Base-by-base conservation (phyloP, 1,139 yeast genomes). In the Taphrina populina region DNA sequence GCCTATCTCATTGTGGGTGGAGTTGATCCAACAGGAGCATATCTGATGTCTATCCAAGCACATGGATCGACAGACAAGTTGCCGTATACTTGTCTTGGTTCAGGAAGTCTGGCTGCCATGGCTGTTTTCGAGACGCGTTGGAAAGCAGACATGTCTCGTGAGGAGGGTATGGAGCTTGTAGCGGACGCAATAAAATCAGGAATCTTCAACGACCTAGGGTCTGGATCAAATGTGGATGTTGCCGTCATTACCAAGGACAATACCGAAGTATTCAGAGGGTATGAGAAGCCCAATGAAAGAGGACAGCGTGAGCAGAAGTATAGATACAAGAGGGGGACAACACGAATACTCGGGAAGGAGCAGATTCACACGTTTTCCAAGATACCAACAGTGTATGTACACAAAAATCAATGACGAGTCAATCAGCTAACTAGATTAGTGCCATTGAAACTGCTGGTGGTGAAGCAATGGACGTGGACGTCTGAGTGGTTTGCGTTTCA, bases 71-170 rank as follows among this genome's bases (percentile, higher is more conserved):
- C 97, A 15, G 97, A 92, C 70, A 59, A 58, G 29, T 27, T 59
- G 33, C 59, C 60, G 67, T 92, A 88, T 70, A 86, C 84, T 69
- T 83, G 96, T 8, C 76, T 92, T 63, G 98, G 98, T 4, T 87
- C 96, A 2, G 98, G 98, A 61, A 88, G 96, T n/a, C 79, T 92
- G 70, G 97, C 98, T 2, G 98, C 98, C 13, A 92, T 92, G 95
- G 96, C 98, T 1, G 94, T 92, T 20, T 76, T 92, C 65, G 98
- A 92, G 71, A 79, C 94, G 39, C 78, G 82, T 62, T 92, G 95
- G 94, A 81, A 77, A 65, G 82, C 80, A 61, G 87, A 80, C 62
- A 73, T 92, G 76, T 77, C 83, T 21, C 83, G 76, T 69, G 95
- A 88, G 51, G 95, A 88, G 68, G 98, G 97, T 20, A 82, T 90